Base-by-base conservation (phyloP, 371 early-diverging fungal genomes). In the Neoconidiobolus thromboides region DNA sequence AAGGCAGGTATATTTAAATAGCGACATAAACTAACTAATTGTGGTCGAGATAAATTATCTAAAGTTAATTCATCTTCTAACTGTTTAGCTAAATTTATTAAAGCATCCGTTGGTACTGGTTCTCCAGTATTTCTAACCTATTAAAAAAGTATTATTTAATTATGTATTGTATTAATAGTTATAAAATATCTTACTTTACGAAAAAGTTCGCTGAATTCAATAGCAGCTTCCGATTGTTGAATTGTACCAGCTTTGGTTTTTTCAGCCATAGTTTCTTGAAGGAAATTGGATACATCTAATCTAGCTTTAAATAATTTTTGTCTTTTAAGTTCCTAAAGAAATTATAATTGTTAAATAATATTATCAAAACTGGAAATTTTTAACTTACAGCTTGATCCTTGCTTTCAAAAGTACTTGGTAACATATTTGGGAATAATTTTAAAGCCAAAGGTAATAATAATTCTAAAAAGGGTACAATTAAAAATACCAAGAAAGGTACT, bases 401-500 rank as follows among this genome's bases (percentile, higher is more conserved):
- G 79, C 85, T 83, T 69, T 91, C 92, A 70, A 89, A 97, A 2
- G 97, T 94, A 61, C 86, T 86, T 2, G 97, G 97, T 46, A 97
- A 70, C 90, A 97, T 91, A 67, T 91, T 87, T 43, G 97, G 97
- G 83, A 94, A 97, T 52, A 97, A 69, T 68, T 89, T 87, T 43
- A 97, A 72, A 9, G 89, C 81, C 26, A 97, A 80, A 2, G 97
- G 97, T 37, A 97, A 69, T 36, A 90, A 71, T 9, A 97, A 75
- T 71, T 96, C 95, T 73, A 92, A 82, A 71, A 96, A 96, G 44
- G 97, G 97, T 26, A 97, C 87, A 61, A 89, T 73, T 39, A 97
- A 60, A 67, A 97, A 89, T 59, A 96, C 79, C 1, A 87, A 74
- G 67, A 97, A 94, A 5, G 97, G 97, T 10, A 96, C 82, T 48